Percentiles rank a stretch among this genome's conserved stretches.
These are phyloP conservation scores for Cymbopogon citratus DNA, from an alignment of 176 grass and related monocot genomes.

Conservation along the genomic window DNA sequence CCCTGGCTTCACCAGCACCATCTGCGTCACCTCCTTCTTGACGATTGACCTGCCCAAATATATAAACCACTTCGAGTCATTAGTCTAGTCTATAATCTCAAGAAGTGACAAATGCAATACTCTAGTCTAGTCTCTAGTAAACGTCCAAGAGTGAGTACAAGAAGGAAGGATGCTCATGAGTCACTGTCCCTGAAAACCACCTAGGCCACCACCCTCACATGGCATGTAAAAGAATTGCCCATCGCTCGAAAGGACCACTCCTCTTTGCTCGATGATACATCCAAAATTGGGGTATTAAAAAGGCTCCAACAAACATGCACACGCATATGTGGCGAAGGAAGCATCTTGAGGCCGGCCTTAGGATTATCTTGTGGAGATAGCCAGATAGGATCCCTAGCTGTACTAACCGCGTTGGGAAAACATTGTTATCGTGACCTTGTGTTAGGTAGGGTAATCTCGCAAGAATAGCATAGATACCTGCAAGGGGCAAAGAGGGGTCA, in stretches of 20 bases:
- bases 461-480: constrained; percentile 46
- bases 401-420: constrained; percentile 29
- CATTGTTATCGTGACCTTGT: constrained; percentile 17
- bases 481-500: neutral
- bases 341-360: neutral
- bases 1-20: constrained; percentile 51
- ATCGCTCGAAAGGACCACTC: constrained; percentile 21
- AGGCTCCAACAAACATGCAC: constrained; percentile 27
- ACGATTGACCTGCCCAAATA: constrained; percentile 49
- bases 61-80: neutral
- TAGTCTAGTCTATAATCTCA: neutral
- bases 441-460: constrained; percentile 48
- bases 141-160: constrained; percentile 1
- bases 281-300: constrained; percentile 29
- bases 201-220: constrained; percentile 18
- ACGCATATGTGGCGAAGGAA: constrained; percentile 29
- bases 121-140: neutral
- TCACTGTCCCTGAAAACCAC: constrained; percentile 34
- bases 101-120: neutral
- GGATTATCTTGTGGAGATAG: constrained; percentile 14
- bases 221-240: neutral
- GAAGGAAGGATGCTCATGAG: constrained; percentile 27
- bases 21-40: constrained; percentile 67
- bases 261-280: constrained; percentile 23
- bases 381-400: constrained; percentile 24